Base-by-base conservation (phyloP, 2,329 filamentous ascomycete genomes). In the Fusarium piperis region DNA sequence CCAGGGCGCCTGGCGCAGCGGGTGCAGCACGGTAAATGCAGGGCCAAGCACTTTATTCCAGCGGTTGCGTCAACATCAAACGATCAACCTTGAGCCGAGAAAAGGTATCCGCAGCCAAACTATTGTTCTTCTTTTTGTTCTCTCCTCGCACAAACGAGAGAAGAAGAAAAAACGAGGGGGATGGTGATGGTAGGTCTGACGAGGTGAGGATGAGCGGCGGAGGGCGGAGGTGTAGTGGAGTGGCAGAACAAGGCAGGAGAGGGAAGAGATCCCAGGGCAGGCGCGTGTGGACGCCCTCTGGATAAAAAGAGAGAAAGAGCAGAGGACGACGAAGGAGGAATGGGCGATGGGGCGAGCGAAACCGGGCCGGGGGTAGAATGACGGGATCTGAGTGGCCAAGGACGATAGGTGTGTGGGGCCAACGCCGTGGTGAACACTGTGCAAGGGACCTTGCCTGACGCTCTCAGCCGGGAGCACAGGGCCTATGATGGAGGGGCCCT, bases 401-500 rank as follows among this genome's bases (percentile, higher is more conserved):
- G 33, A 4, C 6, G 23, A 46, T n/a, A 18, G 41, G 44, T n/a
- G 39, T 39, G 61, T 67, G 62, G 71, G 13, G 33, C 52, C 10
- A 11, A 51, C 51, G 57, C 73, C 73, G 75, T 73, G 57, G 56
- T 59, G 53, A 56, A 44, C 74, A 76, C 74, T 76, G 74, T 76
- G 74, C 70, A 56, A 57, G 59, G 72, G 74, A 77, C 74, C 70
- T 77, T 41, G 57, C 57, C 38, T 44, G 33, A 26, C 58, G 16
- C 46, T 51, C 23, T 48, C 44, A 48, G 44, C 44, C 44, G 23
- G 26, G 33, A 44, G 10, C 35, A 26, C 33, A 52, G 58, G 44
- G 11, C 58, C 46, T 67, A 26, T 12, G 32, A 53, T 32, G 30
- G 33, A 38, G 62, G 41, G 46, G 33, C 20, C 23, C 53, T 68